Percentiles rank a stretch among this genome's conserved stretches.
These are phyloP conservation scores for Boletus holoroseus DNA, from an alignment of 1,284 basidiomycete species.

Conservation along the genomic window DNA sequence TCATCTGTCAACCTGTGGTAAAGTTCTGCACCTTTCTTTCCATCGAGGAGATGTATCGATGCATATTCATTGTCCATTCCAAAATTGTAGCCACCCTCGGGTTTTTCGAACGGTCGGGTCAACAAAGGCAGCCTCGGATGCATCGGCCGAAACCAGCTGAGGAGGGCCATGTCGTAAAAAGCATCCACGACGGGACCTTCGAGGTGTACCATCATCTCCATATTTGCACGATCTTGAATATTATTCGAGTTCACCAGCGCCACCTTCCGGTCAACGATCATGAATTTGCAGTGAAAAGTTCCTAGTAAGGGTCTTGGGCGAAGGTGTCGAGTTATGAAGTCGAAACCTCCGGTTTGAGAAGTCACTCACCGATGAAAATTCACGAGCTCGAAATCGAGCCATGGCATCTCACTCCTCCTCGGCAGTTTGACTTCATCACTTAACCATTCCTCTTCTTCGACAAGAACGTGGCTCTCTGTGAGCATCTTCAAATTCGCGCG, in stretches of 20 bases:
- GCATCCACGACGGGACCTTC: slow-evolving; percentile 69
- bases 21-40: slow-evolving; percentile 27
- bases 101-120: slow-evolving; percentile 23
- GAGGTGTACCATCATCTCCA: slow-evolving; percentile 64
- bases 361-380: slow-evolving; percentile 39
- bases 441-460: slow-evolving; percentile 45
- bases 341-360: background rate
- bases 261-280: slow-evolving; percentile 69
- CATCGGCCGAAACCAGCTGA: slow-evolving; percentile 58
- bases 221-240: slow-evolving; percentile 65
- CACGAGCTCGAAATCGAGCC: slow-evolving; percentile 59
- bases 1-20: slow-evolving; percentile 21
- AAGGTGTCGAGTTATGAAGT: slow-evolving; percentile 23
- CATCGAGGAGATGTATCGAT: slow-evolving; percentile 29
- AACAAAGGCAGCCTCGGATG: slow-evolving; percentile 54
- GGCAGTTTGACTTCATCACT: slow-evolving; percentile 52
- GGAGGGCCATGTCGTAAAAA: slow-evolving; percentile 69
- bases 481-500: slow-evolving; percentile 58
- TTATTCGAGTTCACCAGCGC: slow-evolving; percentile 73
- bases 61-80: slow-evolving; percentile 45
- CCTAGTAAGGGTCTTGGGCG: slow-evolving; percentile 54
- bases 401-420: slow-evolving; percentile 50
- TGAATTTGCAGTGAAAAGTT: slow-evolving; percentile 77
- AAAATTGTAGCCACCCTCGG: slow-evolving; percentile 41
- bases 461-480: slow-evolving; percentile 51